These are phyloP conservation scores for Solanum pennellii DNA, from an alignment of 257 asterid species.

Conservation along the genomic window DNA sequence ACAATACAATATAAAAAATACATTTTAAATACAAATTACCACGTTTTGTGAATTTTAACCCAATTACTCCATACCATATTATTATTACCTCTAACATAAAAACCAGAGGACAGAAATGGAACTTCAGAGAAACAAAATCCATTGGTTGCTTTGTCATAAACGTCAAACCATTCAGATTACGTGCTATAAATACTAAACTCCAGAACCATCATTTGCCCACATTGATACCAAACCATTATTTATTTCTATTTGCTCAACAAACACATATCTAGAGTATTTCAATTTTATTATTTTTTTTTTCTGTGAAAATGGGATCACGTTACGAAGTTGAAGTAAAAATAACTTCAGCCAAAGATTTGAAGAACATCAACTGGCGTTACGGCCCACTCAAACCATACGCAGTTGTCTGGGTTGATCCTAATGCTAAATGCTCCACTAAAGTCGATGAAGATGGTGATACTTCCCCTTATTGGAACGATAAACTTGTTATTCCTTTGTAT, in stretches of 20 bases:
- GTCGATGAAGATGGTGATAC: neutral
- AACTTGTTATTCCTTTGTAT: neutral
- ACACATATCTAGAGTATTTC: no score
- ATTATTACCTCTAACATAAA: neutral
- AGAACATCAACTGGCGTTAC: conserved; percentile 9
- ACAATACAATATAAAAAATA: no score
- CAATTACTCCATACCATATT: neutral
- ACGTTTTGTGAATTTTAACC: neutral
- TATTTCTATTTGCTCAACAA: neutral
- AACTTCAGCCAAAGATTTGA: conserved; percentile 1
- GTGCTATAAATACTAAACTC: neutral
- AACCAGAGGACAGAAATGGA: neutral
- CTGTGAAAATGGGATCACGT: neutral
- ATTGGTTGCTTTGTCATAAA: neutral
- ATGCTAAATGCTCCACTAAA: neutral
- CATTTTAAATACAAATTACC: no score
- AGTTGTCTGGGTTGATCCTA: neutral
- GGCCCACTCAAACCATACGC: neutral
- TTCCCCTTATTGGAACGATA: neutral
- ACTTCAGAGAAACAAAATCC: neutral
- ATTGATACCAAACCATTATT: neutral
- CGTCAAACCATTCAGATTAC: neutral
- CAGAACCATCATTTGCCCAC: neutral
- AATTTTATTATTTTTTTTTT: neutral
- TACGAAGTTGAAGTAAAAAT: conserved; percentile 3